These are phyloP conservation scores for Fonsecaea nubica DNA, from an alignment of 2,329 filamentous ascomycete species.

Conservation along the genomic window DNA sequence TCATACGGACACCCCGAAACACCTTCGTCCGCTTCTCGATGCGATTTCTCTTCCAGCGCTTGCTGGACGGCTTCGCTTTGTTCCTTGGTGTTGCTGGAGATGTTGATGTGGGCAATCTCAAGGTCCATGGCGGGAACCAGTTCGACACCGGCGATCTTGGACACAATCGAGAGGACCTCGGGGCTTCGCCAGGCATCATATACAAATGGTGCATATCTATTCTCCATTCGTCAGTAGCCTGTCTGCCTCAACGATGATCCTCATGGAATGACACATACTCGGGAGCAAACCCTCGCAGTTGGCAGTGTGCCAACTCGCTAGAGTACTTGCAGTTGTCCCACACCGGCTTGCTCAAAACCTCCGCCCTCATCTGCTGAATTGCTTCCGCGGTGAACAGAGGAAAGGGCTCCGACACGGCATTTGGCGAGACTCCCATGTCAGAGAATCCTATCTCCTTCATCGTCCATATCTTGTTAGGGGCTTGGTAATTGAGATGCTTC, in stretches of 20 bases:
- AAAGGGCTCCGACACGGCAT: conserved; percentile 69
- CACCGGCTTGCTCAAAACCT: conserved; percentile 64
- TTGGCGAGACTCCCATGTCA: conserved; percentile 63
- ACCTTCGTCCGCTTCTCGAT: conserved; percentile 38
- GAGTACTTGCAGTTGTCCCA: conserved; percentile 62
- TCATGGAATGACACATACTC: conserved; percentile 56
- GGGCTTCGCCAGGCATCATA: conserved; percentile 65
- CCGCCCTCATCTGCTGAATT: conserved; percentile 64
- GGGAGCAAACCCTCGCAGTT: conserved; percentile 60
- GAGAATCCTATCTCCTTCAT: conserved; percentile 67
- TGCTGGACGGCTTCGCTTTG: conserved; percentile 35
- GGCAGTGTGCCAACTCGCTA: conserved; percentile 60
- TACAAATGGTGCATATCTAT: conserved; percentile 65
- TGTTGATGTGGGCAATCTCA: conserved; percentile 66
- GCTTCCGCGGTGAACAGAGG: conserved; percentile 66
- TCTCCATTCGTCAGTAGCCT: conserved; percentile 24
- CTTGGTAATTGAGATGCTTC: conserved; percentile 61
- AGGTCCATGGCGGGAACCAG: conserved; percentile 63
- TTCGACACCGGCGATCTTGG: conserved; percentile 64
- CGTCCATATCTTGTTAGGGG: conserved; percentile 58
- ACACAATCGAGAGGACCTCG: conserved; percentile 61
- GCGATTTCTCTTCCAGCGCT: conserved; percentile 34
- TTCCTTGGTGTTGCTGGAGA: conserved; percentile 50
- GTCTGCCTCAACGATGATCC: conserved; percentile 23
- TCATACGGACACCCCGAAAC: conserved; percentile 39